Conservation (phyloP, 2,329 filamentous ascomycete genomes). For the Fusarium chlamydosporum region DNA sequence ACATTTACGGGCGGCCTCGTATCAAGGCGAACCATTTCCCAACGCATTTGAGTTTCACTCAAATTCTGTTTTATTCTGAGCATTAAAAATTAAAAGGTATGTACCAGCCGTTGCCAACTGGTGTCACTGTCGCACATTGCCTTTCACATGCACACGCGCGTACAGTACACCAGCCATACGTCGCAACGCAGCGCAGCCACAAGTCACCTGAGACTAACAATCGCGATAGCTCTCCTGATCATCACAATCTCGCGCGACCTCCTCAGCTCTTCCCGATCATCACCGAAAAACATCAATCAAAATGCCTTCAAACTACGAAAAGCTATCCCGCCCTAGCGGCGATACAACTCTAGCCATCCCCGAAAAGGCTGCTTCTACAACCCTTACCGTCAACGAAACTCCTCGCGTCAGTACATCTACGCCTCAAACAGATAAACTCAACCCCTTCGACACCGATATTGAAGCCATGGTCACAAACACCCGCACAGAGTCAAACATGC, state of each 20-base stretch:
- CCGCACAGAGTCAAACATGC: conserved; percentile 49
- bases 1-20: conserved; percentile 20
- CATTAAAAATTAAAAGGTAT: conserved; percentile 34
- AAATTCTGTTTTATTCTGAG: conserved; percentile 11
- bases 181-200: conserved; percentile 19
- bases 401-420: conserved; percentile 59
- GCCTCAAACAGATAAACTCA: conserved; percentile 60
- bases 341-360: conserved; percentile 48
- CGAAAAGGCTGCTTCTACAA: conserved; percentile 52
- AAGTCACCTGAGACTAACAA: conserved; percentile 37
- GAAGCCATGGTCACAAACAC: conserved; percentile 64
- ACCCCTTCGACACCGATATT: conserved; percentile 71
- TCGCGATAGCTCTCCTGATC: conserved; percentile 26
- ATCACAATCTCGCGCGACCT: not conserved
- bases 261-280: not conserved
- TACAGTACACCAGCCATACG: conserved; percentile 17
- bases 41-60: conserved; percentile 27
- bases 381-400: conserved; percentile 45
- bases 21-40: conserved; percentile 10
- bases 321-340: conserved; percentile 46
- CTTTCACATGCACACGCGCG: conserved; percentile 3
- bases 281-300: conserved; percentile 8
- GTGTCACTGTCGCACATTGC: conserved; percentile 36
- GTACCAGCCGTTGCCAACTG: conserved; percentile 28
- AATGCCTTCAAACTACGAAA: conserved; percentile 51